These are phyloP conservation scores for Alternaria brassicicola DNA, from an alignment of 2,329 filamentous ascomycete genomes.

Conservation along the genomic window DNA sequence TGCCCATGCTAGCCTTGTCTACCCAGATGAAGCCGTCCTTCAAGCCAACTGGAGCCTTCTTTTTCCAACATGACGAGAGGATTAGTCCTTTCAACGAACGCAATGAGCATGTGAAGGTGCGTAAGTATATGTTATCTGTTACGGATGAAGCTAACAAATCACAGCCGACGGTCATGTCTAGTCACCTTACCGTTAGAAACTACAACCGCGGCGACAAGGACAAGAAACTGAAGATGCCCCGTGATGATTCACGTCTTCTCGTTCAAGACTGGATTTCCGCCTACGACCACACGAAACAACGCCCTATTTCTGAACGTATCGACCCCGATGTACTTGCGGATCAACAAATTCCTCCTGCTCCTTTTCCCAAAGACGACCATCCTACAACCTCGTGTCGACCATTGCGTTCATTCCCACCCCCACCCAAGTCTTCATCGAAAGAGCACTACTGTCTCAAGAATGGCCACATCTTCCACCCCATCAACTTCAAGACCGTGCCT, in stretches of 20 bases:
- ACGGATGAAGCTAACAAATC: background rate
- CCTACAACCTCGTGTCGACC: background rate
- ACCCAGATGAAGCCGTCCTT: background rate
- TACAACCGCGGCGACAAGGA: slow-evolving; percentile 6
- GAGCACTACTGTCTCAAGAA: slow-evolving; percentile 29
- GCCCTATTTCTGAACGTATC: slow-evolving; percentile 22
- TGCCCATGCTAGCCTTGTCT: background rate
- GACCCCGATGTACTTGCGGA: slow-evolving; percentile 29
- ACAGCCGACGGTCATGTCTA: background rate
- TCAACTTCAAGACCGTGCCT: slow-evolving; percentile 24
- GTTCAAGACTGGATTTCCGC: slow-evolving; percentile 27
- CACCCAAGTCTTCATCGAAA: slow-evolving; percentile 8
- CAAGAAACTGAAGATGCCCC: slow-evolving; percentile 17
- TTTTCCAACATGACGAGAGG: slow-evolving; percentile 3
- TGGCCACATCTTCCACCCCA: slow-evolving; percentile 29
- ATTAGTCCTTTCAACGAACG: slow-evolving; percentile 5
- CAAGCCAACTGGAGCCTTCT: background rate
- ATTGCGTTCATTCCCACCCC: background rate
- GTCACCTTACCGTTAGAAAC: background rate
- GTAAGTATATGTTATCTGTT: background rate
- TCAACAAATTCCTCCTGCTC: slow-evolving; percentile 26
- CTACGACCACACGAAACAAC: slow-evolving; percentile 23
- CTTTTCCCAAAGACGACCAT: slow-evolving; percentile 23
- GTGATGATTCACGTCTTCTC: slow-evolving; percentile 16
- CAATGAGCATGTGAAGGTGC: slow-evolving; percentile 3